Conservation (phyloP, 768 basidiomycete species). For the Hypholoma sublateritium region DNA sequence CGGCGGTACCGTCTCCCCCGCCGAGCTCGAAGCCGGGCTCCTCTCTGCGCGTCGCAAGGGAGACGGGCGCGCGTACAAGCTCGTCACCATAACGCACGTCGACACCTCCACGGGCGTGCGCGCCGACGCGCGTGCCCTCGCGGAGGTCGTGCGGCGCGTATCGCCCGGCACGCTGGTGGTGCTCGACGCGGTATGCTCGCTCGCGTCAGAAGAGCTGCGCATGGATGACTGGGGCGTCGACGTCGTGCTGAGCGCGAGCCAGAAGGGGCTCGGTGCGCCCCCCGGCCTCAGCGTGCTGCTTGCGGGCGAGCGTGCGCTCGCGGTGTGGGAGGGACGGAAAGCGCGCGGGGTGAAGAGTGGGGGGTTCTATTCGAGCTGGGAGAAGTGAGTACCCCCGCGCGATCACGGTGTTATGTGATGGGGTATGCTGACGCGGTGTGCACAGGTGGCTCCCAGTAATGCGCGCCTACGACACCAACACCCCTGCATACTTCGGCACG, state of each 20-base stretch:
- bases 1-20: slow-evolving; percentile 57
- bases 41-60: slow-evolving; percentile 9
- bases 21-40: slow-evolving; percentile 62
- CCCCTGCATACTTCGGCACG: slow-evolving; percentile 84
- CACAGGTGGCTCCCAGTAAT: slow-evolving; percentile 83
- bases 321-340: slow-evolving; percentile 33
- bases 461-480: slow-evolving; percentile 76
- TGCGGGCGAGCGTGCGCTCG: slow-evolving; percentile 70
- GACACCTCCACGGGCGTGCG: slow-evolving; percentile 87
- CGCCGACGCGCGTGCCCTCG: slow-evolving; percentile 71
- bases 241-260: slow-evolving; percentile 74
- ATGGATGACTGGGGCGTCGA: slow-evolving; percentile 91
- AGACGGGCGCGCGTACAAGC: slow-evolving; percentile 53
- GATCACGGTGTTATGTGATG: too few species aligned
- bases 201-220: slow-evolving; percentile 87
- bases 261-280: slow-evolving; percentile 86
- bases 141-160: slow-evolving; percentile 61
- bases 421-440: not conserved
- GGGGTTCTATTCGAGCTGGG: slow-evolving; percentile 85
- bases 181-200: slow-evolving; percentile 87
- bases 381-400: slow-evolving; percentile 44
- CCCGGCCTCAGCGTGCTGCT: slow-evolving; percentile 84
- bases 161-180: slow-evolving; percentile 82
- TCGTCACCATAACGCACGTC: slow-evolving; percentile 87
- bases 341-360: slow-evolving; percentile 17